Percentiles rank a stretch among this genome's conserved stretches.
Evolutionary conservation across 1,139 yeast genomes (phyloP).

Genomic region (Kazachstania sp.): DNA sequence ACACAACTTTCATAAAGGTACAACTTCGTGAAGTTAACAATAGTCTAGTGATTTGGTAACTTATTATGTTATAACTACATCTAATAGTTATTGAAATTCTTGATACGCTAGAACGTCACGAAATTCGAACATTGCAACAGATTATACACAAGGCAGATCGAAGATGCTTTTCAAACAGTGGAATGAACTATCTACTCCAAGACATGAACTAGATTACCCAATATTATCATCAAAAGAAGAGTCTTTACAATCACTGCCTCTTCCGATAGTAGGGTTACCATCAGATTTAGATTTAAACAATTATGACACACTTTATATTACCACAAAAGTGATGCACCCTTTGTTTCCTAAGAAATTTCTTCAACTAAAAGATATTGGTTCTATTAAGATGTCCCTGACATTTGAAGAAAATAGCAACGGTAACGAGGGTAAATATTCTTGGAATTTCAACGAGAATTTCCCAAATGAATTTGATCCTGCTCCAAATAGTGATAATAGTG

Average conservation of each 20-base stretch:
- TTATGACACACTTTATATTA: conserved; percentile 15
- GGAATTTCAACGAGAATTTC: conserved; percentile 25
- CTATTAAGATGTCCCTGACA: conserved; percentile 9
- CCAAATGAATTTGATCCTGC: conserved; percentile 23
- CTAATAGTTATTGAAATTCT: too few relatives aligned
- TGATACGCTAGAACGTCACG: too few relatives aligned
- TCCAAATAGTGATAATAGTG: neutral
- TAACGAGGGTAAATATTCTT: conserved; percentile 10
- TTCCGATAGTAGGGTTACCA: conserved; percentile 20
- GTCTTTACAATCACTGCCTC: conserved; percentile 18
- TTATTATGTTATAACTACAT: too few relatives aligned
- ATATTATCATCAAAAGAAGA: conserved; percentile 16
- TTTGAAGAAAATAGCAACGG: conserved; percentile 2
- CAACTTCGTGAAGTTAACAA: too few relatives aligned
- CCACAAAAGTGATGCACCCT: conserved; percentile 24
- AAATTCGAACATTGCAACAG: neutral
- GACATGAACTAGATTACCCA: conserved; percentile 28
- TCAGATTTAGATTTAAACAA: conserved; percentile 7
- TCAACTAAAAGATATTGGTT: conserved; percentile 12
- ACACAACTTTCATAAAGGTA: neutral
- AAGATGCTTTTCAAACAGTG: conserved; percentile 29
- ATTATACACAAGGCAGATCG: too few relatives aligned
- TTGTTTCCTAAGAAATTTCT: conserved; percentile 17
- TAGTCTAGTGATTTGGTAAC: too few relatives aligned
- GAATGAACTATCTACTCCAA: conserved; percentile 29